Conservation (phyloP, 2,329 filamentous ascomycete genomes). For the Fusarium sp. region DNA sequence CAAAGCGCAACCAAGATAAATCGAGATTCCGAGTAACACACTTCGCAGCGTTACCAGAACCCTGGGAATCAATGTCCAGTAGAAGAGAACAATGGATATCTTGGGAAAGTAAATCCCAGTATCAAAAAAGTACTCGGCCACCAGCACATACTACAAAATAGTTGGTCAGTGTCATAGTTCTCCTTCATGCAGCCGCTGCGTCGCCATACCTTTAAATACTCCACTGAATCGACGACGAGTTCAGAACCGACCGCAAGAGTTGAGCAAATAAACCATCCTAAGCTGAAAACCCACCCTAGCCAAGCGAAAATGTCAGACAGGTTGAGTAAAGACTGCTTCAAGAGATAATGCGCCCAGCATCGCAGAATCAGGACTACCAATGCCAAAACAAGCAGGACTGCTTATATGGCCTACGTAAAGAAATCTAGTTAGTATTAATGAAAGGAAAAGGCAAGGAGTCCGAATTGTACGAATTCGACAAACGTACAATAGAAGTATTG, state of each 20-base stretch:
- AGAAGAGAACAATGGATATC: conserved; percentile 20
- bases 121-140: conserved; percentile 18
- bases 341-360: background rate
- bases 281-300: conserved; percentile 17
- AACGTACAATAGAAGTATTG: background rate
- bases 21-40: background rate
- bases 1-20: conserved; percentile 2
- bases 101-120: conserved; percentile 22
- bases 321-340: background rate
- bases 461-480: accelerated
- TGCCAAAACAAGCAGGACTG: conserved; percentile 7
- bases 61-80: conserved; percentile 18
- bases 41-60: background rate
- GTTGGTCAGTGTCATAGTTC: background rate
- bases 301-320: conserved; percentile 5
- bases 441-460: too few species aligned
- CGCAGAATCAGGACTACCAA: background rate
- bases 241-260: conserved; percentile 6
- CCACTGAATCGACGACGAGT: background rate
- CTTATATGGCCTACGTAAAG: background rate
- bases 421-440: background rate
- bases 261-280: conserved; percentile 29
- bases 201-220: conserved; percentile 12
- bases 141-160: conserved; percentile 1
- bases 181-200: accelerated